Conservation (phyloP, 2,329 filamentous ascomycete species). For the Monosporascus sp. region DNA sequence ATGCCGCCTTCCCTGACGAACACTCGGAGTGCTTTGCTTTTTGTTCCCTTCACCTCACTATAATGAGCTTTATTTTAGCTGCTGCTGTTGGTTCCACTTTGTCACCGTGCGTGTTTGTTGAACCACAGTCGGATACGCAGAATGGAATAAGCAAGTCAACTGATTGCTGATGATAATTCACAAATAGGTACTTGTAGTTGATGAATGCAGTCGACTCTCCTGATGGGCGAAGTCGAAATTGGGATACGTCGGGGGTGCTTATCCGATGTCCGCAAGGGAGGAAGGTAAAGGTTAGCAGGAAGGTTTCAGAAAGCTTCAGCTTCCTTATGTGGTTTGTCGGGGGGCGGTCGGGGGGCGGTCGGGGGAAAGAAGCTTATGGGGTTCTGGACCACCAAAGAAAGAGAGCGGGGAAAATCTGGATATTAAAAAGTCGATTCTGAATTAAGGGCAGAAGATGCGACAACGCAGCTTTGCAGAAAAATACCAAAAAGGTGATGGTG, state of each 20-base stretch:
- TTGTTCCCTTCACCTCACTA: background rate
- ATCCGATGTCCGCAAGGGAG: no score
- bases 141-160: no score
- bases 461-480: no score
- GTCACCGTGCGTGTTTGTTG: background rate
- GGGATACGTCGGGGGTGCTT: no score
- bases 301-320: background rate
- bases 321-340: background rate
- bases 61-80: background rate
- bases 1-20: background rate
- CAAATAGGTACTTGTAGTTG: background rate
- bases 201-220: no score
- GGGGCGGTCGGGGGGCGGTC: background rate
- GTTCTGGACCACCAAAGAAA: background rate
- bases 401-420: background rate
- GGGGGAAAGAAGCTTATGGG: background rate
- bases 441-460: no score
- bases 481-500: no score
- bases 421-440: no score
- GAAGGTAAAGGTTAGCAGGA: background rate
- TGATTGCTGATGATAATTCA: background rate
- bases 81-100: background rate
- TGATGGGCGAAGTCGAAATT: no score
- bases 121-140: no score
- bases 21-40: background rate